Conservation (phyloP, 192 early-diverging fungal genomes). For the Polychytrium aggregatum region DNA sequence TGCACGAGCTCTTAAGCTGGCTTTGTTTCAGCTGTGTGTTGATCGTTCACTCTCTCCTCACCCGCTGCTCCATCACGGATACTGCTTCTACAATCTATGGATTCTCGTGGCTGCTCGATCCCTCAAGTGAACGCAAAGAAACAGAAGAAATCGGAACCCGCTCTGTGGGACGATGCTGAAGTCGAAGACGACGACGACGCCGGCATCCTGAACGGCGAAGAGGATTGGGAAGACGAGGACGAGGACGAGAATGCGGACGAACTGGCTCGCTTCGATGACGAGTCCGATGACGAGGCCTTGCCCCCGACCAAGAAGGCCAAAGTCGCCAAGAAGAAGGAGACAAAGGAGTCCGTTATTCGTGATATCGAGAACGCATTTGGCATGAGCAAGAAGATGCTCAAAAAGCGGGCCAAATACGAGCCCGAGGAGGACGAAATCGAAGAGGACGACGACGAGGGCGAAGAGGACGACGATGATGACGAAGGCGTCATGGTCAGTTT, state of each 20-base stretch:
- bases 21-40: neutral
- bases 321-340: no score
- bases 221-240: constrained; percentile 6
- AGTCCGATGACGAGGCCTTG: no score
- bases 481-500: constrained; percentile 8
- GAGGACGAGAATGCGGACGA: constrained; percentile 9
- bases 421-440: no score
- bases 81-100: neutral
- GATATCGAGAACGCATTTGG: no score
- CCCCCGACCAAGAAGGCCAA: no score
- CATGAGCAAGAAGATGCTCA: no score
- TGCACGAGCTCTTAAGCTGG: neutral
- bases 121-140: neutral
- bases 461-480: constrained; percentile 20
- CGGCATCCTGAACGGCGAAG: constrained; percentile 9
- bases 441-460: constrained; percentile 12
- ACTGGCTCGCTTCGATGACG: no score
- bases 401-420: no score
- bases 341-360: no score
- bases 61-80: neutral
- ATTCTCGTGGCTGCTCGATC: neutral
- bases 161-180: neutral
- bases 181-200: constrained; percentile 12
- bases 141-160: neutral
- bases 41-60: neutral